Evolutionary conservation across 108 stramenopile species (phyloP).

Genomic region (Pseudonitzschia multistriata): DNA sequence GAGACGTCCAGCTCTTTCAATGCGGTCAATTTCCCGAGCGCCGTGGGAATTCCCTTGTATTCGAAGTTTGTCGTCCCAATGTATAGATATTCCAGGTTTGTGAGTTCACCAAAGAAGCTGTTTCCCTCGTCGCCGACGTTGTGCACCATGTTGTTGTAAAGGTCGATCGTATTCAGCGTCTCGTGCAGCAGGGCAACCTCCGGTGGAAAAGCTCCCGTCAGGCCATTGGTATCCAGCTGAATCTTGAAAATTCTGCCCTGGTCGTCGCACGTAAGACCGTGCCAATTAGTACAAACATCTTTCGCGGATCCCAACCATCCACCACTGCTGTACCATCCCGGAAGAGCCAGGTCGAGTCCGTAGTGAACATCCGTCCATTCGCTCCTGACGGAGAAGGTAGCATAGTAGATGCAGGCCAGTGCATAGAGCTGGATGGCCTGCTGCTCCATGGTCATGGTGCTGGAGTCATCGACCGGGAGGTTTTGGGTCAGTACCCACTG

Average conservation of each 20-base stretch:
- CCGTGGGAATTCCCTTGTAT: conserved; percentile 31
- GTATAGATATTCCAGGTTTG: conserved; percentile 36
- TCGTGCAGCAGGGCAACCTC: conserved; percentile 33
- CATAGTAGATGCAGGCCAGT: conserved; percentile 29
- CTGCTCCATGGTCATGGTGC: conserved; percentile 23
- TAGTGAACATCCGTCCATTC: conserved; percentile 23
- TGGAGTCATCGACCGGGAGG: conserved; percentile 14
- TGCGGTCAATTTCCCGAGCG: conserved; percentile 25
- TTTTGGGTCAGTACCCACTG: conserved; percentile 30
- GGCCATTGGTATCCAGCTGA: conserved; percentile 36
- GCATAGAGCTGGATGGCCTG: conserved; percentile 33
- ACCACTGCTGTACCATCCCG: conserved; percentile 41
- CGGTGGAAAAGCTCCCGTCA: conserved; percentile 42
- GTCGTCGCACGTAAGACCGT: conserved; percentile 51
- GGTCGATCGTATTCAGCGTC: conserved; percentile 24
- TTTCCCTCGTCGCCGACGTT: conserved; percentile 46
- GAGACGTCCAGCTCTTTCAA: conserved; percentile 33
- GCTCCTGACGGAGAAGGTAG: conserved; percentile 16
- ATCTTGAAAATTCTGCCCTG: conserved; percentile 38
- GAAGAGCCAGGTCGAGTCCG: conserved; percentile 17
- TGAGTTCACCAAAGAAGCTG: conserved; percentile 39
- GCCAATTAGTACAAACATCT: conserved; percentile 53
- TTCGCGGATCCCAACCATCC: conserved; percentile 24
- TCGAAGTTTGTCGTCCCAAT: conserved; percentile 28
- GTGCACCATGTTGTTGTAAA: conserved; percentile 38